Evolutionary conservation across 1,284 basidiomycete species (phyloP).

Genomic region (Flammula alnicola): DNA sequence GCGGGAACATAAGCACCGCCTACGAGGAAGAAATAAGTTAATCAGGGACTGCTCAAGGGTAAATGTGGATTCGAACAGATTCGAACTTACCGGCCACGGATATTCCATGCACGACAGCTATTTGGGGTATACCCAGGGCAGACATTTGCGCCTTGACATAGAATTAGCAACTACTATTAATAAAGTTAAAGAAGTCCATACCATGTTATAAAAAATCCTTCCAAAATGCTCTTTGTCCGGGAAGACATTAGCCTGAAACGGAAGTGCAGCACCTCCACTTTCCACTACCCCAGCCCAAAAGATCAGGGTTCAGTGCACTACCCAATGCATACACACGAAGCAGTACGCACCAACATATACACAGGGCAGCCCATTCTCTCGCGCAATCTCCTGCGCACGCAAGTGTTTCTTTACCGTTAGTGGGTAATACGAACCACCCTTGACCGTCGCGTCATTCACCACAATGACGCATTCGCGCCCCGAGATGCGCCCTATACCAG

Average conservation of each 20-base stretch:
- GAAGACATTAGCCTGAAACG: constrained; percentile 92
- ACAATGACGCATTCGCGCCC: constrained; percentile 89
- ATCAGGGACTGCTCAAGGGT: no score
- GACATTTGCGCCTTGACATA: constrained; percentile 81
- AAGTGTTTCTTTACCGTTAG: constrained; percentile 96
- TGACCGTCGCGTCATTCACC: constrained; percentile 93
- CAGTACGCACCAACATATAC: constrained; percentile 83
- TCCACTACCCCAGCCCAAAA: constrained; percentile 62
- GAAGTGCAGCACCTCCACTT: constrained; percentile 91
- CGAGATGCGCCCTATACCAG: constrained; percentile 83
- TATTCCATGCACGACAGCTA: constrained; percentile 93
- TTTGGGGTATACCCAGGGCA: constrained; percentile 88
- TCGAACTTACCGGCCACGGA: constrained; percentile 76
- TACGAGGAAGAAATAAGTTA: constrained; percentile 35
- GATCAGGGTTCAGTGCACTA: background rate
- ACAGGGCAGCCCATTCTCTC: constrained; percentile 89
- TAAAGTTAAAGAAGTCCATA: constrained; percentile 33
- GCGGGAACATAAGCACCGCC: constrained; percentile 93
- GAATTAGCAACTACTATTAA: background rate
- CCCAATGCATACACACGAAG: constrained; percentile 1
- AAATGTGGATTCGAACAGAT: background rate
- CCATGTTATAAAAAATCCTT: constrained; percentile 97
- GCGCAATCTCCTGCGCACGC: constrained; percentile 90
- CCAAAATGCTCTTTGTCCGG: constrained; percentile 94
- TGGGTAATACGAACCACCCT: constrained; percentile 93